These are phyloP conservation scores for Mycena metata DNA, from an alignment of 768 basidiomycete species.

Conservation along the genomic window DNA sequence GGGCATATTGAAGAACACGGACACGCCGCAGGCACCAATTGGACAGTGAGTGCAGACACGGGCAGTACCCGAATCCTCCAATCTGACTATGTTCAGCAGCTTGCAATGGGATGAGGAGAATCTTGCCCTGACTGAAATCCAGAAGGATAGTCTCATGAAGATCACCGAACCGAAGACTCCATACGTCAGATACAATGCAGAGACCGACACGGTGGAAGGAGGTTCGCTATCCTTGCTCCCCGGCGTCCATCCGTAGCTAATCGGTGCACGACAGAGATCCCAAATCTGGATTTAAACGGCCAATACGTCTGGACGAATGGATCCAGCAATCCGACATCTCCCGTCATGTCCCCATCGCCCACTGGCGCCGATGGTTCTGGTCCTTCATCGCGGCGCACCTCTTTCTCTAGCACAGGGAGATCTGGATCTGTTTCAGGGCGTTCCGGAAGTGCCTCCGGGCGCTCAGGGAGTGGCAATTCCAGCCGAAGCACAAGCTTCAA, in stretches of 20 bases:
- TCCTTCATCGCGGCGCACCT: conserved; percentile 81
- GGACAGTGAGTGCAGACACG: conserved; percentile 62
- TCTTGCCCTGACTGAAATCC: conserved; percentile 90
- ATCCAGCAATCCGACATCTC: conserved; percentile 50
- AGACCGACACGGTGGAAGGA: conserved; percentile 87
- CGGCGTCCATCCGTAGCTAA: neutral
- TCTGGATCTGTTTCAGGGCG: conserved; percentile 67
- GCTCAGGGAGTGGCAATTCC: conserved; percentile 72
- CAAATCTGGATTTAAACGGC: conserved; percentile 74
- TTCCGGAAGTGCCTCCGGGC: conserved; percentile 62
- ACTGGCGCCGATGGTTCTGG: conserved; percentile 73
- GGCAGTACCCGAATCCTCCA: conserved; percentile 6
- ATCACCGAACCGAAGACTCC: conserved; percentile 99
- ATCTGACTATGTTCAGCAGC: conserved; percentile 57
- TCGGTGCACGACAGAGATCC: conserved; percentile 73
- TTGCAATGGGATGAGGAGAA: conserved; percentile 98
- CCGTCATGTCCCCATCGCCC: conserved; percentile 63
- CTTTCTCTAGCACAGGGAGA: conserved; percentile 75
- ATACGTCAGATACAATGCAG: conserved; percentile 91
- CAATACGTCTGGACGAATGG: conserved; percentile 52
- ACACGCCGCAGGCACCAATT: conserved; percentile 53
- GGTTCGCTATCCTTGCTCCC: conserved; percentile 60
- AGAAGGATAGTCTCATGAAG: conserved; percentile 98
- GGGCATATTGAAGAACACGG: conserved; percentile 90
- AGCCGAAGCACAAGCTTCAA: conserved; percentile 90